phyloP scores from a whole-genome alignment of 2,329 filamentous ascomycete genomes.

The Stemphylium beticola region DNA sequence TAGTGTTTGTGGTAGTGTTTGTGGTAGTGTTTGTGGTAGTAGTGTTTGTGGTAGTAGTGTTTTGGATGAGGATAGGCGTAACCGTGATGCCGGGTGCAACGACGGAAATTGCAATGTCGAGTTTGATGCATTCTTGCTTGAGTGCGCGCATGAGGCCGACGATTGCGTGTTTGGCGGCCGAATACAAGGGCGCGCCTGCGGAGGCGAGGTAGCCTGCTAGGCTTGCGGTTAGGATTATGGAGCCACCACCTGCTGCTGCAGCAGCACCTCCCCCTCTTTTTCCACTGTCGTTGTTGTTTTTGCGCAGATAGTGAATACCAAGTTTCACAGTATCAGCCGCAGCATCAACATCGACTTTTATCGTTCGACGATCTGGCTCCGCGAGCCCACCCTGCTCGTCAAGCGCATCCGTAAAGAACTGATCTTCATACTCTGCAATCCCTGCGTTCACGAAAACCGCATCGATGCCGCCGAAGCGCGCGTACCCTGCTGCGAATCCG shows the following conservation, averaged over 20 bases:
- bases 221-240: conserved; percentile 57
- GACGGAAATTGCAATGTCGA: conserved; percentile 54
- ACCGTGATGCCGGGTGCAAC: conserved; percentile 59
- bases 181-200: conserved; percentile 57
- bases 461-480: conserved; percentile 54
- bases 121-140: conserved; percentile 56
- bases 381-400: conserved; percentile 51
- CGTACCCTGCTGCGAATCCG: conserved; percentile 52
- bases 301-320: conserved; percentile 55
- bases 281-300: conserved; percentile 35
- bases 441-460: conserved; percentile 59
- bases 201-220: conserved; percentile 58
- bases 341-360: conserved; percentile 56
- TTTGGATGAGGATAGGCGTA: conserved; percentile 52
- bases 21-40: conserved; percentile 29
- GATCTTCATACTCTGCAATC: conserved; percentile 56
- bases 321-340: conserved; percentile 56
- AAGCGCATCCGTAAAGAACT: conserved; percentile 57
- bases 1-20: no score
- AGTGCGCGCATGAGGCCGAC: conserved; percentile 59
- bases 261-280: no score
- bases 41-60: no score
- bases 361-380: conserved; percentile 54
- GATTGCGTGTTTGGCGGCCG: conserved; percentile 59
- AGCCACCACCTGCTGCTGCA: conserved; percentile 51